phyloP scores from a whole-genome alignment of 345 rosid species.

The Angophora floribunda region DNA sequence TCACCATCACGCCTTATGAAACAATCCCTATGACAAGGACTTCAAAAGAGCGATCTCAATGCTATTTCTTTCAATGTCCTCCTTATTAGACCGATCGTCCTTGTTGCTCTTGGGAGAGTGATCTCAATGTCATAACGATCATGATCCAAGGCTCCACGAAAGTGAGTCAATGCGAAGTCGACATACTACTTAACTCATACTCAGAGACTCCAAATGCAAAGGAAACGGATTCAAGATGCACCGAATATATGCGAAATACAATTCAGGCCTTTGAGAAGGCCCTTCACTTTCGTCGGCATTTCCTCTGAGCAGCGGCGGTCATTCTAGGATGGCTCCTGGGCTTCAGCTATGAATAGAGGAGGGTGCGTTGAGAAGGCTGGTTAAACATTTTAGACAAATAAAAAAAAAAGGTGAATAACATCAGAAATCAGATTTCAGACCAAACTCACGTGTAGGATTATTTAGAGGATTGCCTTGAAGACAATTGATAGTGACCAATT shows the following conservation, averaged over 20 bases:
- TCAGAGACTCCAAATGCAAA: background rate
- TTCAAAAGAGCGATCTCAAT: background rate
- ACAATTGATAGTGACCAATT: background rate
- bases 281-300: constrained; percentile 24
- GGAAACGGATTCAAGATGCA: background rate
- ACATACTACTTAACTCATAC: background rate
- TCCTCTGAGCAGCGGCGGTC: background rate
- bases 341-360: background rate
- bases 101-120: background rate
- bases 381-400: background rate
- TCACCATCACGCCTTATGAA: background rate
- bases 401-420: background rate
- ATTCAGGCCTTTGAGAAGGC: constrained; percentile 46
- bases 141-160: too few species aligned
- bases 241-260: constrained; percentile 44
- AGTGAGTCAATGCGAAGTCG: too few species aligned
- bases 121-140: too few species aligned
- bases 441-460: background rate
- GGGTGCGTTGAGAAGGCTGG: background rate
- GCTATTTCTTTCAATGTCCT: background rate
- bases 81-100: background rate
- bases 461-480: background rate
- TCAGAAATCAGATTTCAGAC: background rate
- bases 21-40: background rate
- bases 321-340: background rate